Evolutionary conservation across 2,329 filamentous ascomycete genomes (phyloP), one percentile per base, ranked within the genome.

Genomic region (Trichoderma hamatum): DNA sequence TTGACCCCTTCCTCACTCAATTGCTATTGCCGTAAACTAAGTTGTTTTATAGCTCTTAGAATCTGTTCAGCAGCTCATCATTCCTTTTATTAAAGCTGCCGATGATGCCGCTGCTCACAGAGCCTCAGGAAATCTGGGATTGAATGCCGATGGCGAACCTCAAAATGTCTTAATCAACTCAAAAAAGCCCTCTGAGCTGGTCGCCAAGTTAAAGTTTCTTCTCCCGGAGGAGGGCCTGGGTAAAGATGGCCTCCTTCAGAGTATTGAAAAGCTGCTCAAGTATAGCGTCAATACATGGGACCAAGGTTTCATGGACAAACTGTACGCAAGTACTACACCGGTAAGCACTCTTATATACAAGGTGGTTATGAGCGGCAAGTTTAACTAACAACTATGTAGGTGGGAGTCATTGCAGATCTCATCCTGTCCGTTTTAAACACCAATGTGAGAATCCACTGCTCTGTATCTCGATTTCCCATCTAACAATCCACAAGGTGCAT

Each of bases 251-350:
- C 82, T 97, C 36, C 82, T 97, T 32, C 84, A 88, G 39, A 88
- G 88, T 3, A 85, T 97, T 56, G 83, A 89, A 72, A 86, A 89
- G 70, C 84, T 97, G 24, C 84, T 98, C 52, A 85, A 88, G 72
- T 94, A 96, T 80, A 96, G 92, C 76, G 95, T 98, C 76, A 99
- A 99, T 81, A 97, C 95, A n/a, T 98, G 94, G 92, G 92, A 97
- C 76, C 94, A 97, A 80, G 95, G 95, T 13, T 99, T 98, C 80
- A 82, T 98, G 76, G 94, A 97, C 81, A 98, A 99, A 82, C 84
- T 98, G 21, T 98, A 97, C 79, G 89, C 92, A n/a, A 91, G 90
- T 72, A 96, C 93, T 49, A 96, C 96, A 76, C 91, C 95, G 52
- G 90, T 91, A 76, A 70, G 86, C 30, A 34, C 10, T 16, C 19